Percentiles rank a stretch among this genome's conserved stretches.
Conservation (phyloP, 805 yeast species). For the Ogataea populi-albae region DNA sequence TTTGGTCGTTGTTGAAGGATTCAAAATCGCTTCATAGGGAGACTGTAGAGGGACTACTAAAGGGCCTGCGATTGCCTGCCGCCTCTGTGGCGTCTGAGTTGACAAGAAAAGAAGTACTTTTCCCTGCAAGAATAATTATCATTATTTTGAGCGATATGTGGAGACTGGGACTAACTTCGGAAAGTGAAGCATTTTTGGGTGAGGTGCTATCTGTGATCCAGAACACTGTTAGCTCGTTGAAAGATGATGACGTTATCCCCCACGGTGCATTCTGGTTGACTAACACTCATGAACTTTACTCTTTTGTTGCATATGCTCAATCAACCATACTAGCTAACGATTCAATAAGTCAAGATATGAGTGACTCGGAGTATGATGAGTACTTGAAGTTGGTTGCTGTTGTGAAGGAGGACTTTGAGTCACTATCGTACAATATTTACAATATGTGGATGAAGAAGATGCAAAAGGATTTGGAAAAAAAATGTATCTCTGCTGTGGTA, state of each 20-base stretch:
- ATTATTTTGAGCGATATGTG: slow-evolving; percentile 95
- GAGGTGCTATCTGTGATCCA: slow-evolving; percentile 86
- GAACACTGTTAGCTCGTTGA: slow-evolving; percentile 70
- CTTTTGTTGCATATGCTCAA: slow-evolving; percentile 93
- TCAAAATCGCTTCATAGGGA: slow-evolving; percentile 74
- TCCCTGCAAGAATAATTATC: slow-evolving; percentile 94
- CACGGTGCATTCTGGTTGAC: slow-evolving; percentile 98
- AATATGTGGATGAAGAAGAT: slow-evolving; percentile 96
- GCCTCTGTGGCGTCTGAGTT: slow-evolving; percentile 81
- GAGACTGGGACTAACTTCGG: slow-evolving; percentile 91
- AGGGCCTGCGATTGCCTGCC: slow-evolving; percentile 80
- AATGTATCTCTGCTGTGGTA: slow-evolving; percentile 92
- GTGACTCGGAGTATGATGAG: slow-evolving; percentile 84
- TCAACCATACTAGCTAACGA: slow-evolving; percentile 86
- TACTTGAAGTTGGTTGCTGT: slow-evolving; percentile 85
- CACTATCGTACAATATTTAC: slow-evolving; percentile 87
- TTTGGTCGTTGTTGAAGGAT: slow-evolving; percentile 67
- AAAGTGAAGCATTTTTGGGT: slow-evolving; percentile 87
- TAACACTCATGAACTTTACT: slow-evolving; percentile 90
- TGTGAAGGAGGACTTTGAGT: slow-evolving; percentile 91
- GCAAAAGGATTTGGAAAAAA: slow-evolving; percentile 85
- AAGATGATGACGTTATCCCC: slow-evolving; percentile 82
- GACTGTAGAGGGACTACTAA: slow-evolving; percentile 80
- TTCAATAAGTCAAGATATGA: slow-evolving; percentile 75
- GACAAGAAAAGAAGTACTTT: slow-evolving; percentile 84